Evolutionary conservation across 2,329 filamentous ascomycete genomes (phyloP), one percentile per base, ranked within the genome.

Genomic region (Monosporascus sp.): DNA sequence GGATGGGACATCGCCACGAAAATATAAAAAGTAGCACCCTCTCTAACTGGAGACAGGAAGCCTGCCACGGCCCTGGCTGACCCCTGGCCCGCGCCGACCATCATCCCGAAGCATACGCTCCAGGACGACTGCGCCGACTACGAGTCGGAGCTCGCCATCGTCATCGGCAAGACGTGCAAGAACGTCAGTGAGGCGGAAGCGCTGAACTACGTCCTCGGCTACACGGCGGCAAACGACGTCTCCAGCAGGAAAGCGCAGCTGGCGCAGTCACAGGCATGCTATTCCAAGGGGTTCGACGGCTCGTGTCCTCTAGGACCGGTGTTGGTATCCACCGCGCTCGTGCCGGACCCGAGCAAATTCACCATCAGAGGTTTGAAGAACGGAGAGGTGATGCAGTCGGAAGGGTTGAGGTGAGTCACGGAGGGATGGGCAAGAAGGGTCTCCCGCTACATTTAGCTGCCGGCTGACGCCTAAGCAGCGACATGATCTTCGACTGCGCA

Each of bases 161-260:
- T 85, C 14, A 76, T 85, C 44, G 78, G 78, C 35, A 73, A 71
- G 58, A 65, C 70, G 14, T 71, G 73, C 67, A 65, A 74, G 72
- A 81, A 85, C 57, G 79, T 84, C 9, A 70, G 74, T 46, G 80
- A 83, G 58, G 73, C 71, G 0, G 75, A 85, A 27, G 81, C 82
- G 5, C 63, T 82, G 49, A 74, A 78, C 57, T 83, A 86, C 60
- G 74, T 87, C 5, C 76, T 87, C 2, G 83, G 84, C 27, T 87
- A 87, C 64, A 83, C 81, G 0, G 76, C 77, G 22, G 76, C 77
- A 61, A 87, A 87, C 68, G 83, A 87, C 62, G 77, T 87, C 7
- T 85, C 81, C 2, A 80, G 78, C 55, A 77, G 82, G 4, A 77
- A 78, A 49, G 74, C 73, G 50, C 82, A 86, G 69, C 73, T 78